Evolutionary conservation across 2,329 filamentous ascomycete species (phyloP).

Genomic region (Ophiostoma ips): DNA sequence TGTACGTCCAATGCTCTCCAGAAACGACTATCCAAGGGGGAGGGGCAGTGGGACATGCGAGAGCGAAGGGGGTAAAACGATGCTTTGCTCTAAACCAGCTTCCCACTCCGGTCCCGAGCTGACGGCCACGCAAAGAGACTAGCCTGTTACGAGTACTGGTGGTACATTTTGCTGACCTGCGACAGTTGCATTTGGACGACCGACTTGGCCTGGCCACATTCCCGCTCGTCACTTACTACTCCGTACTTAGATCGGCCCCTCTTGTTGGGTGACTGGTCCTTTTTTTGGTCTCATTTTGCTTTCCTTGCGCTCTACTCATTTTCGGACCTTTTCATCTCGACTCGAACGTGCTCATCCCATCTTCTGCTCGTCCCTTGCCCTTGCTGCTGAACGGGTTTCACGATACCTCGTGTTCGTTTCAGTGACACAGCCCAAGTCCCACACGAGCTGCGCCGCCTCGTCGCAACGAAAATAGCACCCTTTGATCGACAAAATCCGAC

Average conservation of each 20-base stretch:
- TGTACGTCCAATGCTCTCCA: background rate
- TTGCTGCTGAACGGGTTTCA: too few species aligned
- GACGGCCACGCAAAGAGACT: background rate
- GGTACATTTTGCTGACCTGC: background rate
- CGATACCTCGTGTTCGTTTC: too few species aligned
- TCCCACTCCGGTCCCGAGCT: background rate
- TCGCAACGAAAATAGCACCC: too few species aligned
- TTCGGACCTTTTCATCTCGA: too few species aligned
- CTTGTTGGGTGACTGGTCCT: too few species aligned
- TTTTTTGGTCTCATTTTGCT: background rate
- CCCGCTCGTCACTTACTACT: background rate
- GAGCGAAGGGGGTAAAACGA: background rate
- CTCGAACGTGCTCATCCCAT: too few species aligned
- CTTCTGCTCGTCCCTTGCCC: too few species aligned
- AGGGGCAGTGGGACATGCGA: background rate
- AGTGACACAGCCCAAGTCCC: too few species aligned
- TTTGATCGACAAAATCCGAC: too few species aligned
- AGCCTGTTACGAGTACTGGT: too few species aligned
- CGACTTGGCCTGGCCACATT: background rate
- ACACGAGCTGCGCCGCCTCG: too few species aligned
- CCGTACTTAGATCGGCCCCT: background rate
- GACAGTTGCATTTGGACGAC: background rate
- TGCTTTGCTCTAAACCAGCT: background rate
- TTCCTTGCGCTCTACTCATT: too few species aligned
- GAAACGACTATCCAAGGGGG: background rate